A percentile compares a stretch with the other conserved stretches of the same genome.
phyloP scores from a whole-genome alignment of 2,329 filamentous ascomycete species.

The Chaetothyriales sp. region DNA sequence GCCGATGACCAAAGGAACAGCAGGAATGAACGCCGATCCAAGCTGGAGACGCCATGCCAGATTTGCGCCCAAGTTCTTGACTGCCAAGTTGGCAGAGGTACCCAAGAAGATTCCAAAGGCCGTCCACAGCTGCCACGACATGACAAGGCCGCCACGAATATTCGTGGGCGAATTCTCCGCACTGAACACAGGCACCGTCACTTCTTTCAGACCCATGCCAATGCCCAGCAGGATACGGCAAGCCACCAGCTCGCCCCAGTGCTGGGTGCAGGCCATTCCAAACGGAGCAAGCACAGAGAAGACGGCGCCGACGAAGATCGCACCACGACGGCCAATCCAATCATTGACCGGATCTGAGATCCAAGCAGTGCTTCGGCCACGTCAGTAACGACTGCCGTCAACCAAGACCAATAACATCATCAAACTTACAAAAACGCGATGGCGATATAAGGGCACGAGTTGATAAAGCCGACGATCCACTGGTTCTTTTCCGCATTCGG shows the following conservation, averaged over 20 bases:
- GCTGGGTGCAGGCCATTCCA: conserved; percentile 48
- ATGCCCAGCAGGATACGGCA: conserved; percentile 38
- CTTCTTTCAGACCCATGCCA: conserved; percentile 27
- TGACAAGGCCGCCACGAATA: conserved; percentile 42
- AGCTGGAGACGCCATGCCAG: conserved; percentile 33
- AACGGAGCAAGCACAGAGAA: conserved; percentile 56
- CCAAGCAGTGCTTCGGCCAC: conserved; percentile 44
- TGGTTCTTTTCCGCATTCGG: conserved; percentile 27
- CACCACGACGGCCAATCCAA: conserved; percentile 45
- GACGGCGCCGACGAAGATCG: conserved; percentile 50
- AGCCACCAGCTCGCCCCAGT: conserved; percentile 45
- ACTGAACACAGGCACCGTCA: conserved; percentile 40
- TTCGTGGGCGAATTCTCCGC: conserved; percentile 40
- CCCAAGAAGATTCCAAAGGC: conserved; percentile 31
- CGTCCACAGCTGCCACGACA: conserved; percentile 42
- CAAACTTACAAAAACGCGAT: conserved; percentile 33
- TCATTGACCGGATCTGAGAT: conserved; percentile 52
- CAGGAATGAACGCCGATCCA: conserved; percentile 35
- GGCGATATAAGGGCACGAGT: conserved; percentile 43
- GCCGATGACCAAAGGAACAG: conserved; percentile 31
- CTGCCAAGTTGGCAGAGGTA: conserved; percentile 29
- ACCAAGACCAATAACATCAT: not conserved
- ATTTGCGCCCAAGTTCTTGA: conserved; percentile 24
- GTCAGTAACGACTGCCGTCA: conserved; percentile 6
- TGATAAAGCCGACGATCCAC: conserved; percentile 55